These are phyloP conservation scores for Mycosarcoma mackinlayi DNA, from an alignment of 1,284 basidiomycete species.

Conservation along the genomic window DNA sequence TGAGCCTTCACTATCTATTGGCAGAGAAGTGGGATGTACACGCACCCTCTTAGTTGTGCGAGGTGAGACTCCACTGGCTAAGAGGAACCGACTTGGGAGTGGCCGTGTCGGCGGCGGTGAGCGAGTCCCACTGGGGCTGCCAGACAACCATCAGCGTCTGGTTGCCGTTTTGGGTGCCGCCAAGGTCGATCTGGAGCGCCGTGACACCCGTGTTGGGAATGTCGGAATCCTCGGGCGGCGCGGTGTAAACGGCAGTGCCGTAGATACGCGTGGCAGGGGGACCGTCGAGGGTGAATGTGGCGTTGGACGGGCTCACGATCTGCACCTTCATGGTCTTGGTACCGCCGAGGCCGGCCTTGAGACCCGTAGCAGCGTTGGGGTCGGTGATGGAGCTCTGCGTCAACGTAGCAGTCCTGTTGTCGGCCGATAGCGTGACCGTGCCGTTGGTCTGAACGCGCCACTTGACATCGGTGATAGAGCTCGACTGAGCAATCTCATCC, in stretches of 20 bases:
- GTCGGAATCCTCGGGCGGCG: conserved; percentile 72
- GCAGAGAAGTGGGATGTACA: neutral
- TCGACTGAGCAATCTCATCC: conserved; percentile 68
- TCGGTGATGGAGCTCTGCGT: conserved; percentile 72
- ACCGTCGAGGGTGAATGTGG: conserved; percentile 53
- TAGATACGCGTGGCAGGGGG: conserved; percentile 70
- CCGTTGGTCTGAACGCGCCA: conserved; percentile 98
- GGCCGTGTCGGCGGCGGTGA: conserved; percentile 49
- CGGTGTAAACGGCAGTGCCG: conserved; percentile 74
- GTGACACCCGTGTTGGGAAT: conserved; percentile 82
- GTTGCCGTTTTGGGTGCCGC: conserved; percentile 30
- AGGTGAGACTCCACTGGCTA: conserved; percentile 61
- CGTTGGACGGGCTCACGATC: conserved; percentile 75
- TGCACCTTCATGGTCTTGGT: conserved; percentile 71
- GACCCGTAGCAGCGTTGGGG: conserved; percentile 73
- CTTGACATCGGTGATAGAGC: conserved; percentile 71
- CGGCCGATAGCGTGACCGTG: conserved; percentile 69
- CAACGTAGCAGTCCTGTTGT: conserved; percentile 75
- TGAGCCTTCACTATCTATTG: too few relatives aligned
- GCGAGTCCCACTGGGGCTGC: conserved; percentile 65
- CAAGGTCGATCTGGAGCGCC: conserved; percentile 80
- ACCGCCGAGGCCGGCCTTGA: conserved; percentile 50
- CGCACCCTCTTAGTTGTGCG: conserved; percentile 52
- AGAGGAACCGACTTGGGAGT: conserved; percentile 61
- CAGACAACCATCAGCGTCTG: conserved; percentile 72